Base-by-base conservation (phyloP, 805 yeast genomes). In the Candida schatavii region DNA sequence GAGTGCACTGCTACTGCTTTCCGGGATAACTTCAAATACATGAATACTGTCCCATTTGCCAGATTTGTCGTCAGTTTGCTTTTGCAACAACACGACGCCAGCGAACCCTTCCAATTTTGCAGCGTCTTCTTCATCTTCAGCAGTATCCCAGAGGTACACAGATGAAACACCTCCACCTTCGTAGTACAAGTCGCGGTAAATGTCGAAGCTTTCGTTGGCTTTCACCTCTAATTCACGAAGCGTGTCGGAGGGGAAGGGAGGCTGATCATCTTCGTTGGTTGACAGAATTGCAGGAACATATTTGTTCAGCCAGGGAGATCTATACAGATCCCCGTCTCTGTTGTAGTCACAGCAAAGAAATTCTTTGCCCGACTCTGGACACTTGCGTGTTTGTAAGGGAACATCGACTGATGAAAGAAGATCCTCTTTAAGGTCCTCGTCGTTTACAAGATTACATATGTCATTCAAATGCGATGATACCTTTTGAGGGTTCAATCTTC, bases 11-110 rank as follows among this genome's bases (percentile, higher is more conserved):
- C 60, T 45, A 5, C 63, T 50, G 17, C 62, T 52, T 35, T 68
- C 71, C 0, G 74, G 72, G 5, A 61, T 62, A 6, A 83, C 83
- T 61, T 91, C 97, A 50, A 93, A 77, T 7, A 91, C 98, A 61
- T 91, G 98, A 48, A 91, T 86, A 41, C 93, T 81, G 62, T 93
- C 96, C 99, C 99, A 91, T 39, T 74, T 70, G 11, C 90, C 86
- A 23, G 61, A 55, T 27, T 57, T 57, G 46, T 66, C 73, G 22
- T 68, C 74, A 3, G 79, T 65, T 38, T 70, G 74, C 62, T 91
- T 91, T 67, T 93, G 87, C 58, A 91, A 74, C 45, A 91, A 71
- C 13, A 82, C 89, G 4, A 89, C 97, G 17, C 98, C 98, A 3
- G 97, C 97, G 68, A 91, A 88, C 1, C 86, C 87, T 21, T 62